phyloP scores from a whole-genome alignment of 1,139 yeast species.

The Suhomyces chickasaworum region DNA sequence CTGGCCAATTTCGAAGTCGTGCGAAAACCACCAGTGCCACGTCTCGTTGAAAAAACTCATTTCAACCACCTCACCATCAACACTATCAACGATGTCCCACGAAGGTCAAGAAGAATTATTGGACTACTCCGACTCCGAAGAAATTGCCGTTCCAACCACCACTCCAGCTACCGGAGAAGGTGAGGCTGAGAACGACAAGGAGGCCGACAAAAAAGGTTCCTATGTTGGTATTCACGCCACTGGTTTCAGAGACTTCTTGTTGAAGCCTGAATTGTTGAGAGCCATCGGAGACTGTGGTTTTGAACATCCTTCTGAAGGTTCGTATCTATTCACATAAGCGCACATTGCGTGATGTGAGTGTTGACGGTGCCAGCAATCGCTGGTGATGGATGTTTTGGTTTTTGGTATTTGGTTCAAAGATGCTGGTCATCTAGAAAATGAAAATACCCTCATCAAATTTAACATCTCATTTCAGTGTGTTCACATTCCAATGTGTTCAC shows the following conservation, averaged over 20 bases:
- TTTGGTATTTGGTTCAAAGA: neutral
- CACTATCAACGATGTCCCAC: slow-evolving; percentile 58
- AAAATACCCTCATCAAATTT: neutral
- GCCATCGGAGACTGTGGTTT: slow-evolving; percentile 99
- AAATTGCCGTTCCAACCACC: slow-evolving; percentile 77
- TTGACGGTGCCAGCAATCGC: neutral
- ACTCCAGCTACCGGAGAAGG: slow-evolving; percentile 55
- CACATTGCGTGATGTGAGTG: neutral
- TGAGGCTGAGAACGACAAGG: slow-evolving; percentile 48
- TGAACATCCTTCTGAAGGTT: slow-evolving; percentile 99
- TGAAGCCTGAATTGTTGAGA: slow-evolving; percentile 94
- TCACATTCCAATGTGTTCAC: neutral
- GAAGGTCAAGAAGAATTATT: slow-evolving; percentile 99
- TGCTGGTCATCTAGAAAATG: neutral
- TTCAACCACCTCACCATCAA: slow-evolving; percentile 7
- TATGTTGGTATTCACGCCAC: slow-evolving; percentile 98
- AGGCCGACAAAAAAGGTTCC: slow-evolving; percentile 89
- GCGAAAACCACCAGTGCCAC: slow-evolving; percentile 7
- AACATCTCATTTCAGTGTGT: neutral
- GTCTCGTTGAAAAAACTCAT: slow-evolving; percentile 9
- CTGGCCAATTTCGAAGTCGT: slow-evolving; percentile 3
- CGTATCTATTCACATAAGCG: slow-evolving; percentile 39
- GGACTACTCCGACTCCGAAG: slow-evolving; percentile 98
- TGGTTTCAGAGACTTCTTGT: slow-evolving; percentile 95
- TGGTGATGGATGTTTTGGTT: neutral